These are phyloP conservation scores for Zygosaccharomyces kombuchaensis DNA, from an alignment of 805 yeast genomes.

Conservation along the genomic window DNA sequence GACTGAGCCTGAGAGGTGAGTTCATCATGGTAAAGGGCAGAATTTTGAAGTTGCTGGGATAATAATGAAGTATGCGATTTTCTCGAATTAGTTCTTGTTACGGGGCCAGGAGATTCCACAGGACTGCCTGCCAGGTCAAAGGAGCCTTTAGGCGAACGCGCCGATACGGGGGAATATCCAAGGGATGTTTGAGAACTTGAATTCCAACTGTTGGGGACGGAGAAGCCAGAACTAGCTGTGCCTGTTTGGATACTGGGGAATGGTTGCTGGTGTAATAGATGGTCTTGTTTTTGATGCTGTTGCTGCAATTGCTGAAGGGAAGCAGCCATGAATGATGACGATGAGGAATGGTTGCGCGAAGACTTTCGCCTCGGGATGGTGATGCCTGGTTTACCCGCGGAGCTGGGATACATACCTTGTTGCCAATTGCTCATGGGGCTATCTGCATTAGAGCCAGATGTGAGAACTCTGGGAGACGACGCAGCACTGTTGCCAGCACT, in stretches of 20 bases:
- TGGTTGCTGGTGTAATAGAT: constrained; percentile 13
- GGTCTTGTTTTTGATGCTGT: constrained; percentile 17
- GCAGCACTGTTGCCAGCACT: constrained; percentile 30
- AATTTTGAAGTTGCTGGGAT: constrained; percentile 34
- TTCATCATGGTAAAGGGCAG: constrained; percentile 8
- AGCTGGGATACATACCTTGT: constrained; percentile 20
- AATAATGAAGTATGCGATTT: constrained; percentile 32
- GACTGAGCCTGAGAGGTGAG: not conserved
- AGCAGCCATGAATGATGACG: constrained; percentile 31
- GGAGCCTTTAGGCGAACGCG: constrained; percentile 20
- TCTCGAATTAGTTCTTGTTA: constrained; percentile 17
- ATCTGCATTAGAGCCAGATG: constrained; percentile 11
- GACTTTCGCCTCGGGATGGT: constrained; percentile 30
- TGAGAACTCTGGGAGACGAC: constrained; percentile 28
- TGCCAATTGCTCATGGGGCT: constrained; percentile 21
- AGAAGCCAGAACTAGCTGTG: constrained; percentile 15
- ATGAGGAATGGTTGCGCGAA: constrained; percentile 30
- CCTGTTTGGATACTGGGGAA: constrained; percentile 5
- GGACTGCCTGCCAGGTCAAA: constrained; percentile 20
- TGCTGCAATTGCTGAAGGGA: constrained; percentile 29
- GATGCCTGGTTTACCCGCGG: constrained; percentile 26
- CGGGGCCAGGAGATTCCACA: constrained; percentile 13
- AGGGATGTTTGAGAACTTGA: constrained; percentile 6
- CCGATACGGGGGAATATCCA: constrained; percentile 16
- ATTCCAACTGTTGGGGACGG: constrained; percentile 23